Conservation (phyloP, 1,139 yeast species). For the Hyphopichia pseudoburtonii region DNA sequence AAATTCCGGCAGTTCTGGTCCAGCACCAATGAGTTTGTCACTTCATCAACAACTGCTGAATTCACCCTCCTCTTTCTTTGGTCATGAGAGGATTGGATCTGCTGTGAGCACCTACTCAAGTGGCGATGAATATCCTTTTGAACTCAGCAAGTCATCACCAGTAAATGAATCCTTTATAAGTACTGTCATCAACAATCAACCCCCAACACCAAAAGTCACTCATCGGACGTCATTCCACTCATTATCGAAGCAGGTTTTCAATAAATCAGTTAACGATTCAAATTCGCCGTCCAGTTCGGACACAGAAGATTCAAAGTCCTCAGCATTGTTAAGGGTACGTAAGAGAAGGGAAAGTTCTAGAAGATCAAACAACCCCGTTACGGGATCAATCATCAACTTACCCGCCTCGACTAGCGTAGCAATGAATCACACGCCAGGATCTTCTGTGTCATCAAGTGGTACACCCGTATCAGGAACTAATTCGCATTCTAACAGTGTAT, state of each 20-base stretch:
- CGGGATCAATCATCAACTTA: constrained; percentile 1
- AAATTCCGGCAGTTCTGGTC: constrained; percentile 1
- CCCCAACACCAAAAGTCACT: constrained; percentile 1
- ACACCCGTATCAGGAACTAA: constrained; percentile 1
- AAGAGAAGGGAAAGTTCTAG: constrained; percentile 55
- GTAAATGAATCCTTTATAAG: constrained; percentile 9
- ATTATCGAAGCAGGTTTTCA: constrained; percentile 24
- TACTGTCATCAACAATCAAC: constrained; percentile 4
- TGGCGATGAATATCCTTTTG: constrained; percentile 39
- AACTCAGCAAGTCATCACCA: constrained; percentile 15
- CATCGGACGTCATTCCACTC: constrained; percentile 32
- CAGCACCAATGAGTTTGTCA: constrained; percentile 18
- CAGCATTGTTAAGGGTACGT: constrained; percentile 57
- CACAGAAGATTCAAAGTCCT: constrained; percentile 56
- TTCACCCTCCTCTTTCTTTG: constrained; percentile 26
- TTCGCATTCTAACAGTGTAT: constrained; percentile 7
- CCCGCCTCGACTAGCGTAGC: neutral
- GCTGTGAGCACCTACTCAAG: constrained; percentile 35
- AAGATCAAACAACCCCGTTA: constrained; percentile 23
- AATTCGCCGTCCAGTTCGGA: constrained; percentile 68
- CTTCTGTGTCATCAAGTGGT: neutral
- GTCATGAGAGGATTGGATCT: constrained; percentile 35
- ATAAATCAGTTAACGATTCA: constrained; percentile 36
- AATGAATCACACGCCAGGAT: neutral
- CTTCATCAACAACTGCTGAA: constrained; percentile 13